phyloP scores from a whole-genome alignment of 2,329 filamentous ascomycete genomes.

The Coniosporium uncinatum region DNA sequence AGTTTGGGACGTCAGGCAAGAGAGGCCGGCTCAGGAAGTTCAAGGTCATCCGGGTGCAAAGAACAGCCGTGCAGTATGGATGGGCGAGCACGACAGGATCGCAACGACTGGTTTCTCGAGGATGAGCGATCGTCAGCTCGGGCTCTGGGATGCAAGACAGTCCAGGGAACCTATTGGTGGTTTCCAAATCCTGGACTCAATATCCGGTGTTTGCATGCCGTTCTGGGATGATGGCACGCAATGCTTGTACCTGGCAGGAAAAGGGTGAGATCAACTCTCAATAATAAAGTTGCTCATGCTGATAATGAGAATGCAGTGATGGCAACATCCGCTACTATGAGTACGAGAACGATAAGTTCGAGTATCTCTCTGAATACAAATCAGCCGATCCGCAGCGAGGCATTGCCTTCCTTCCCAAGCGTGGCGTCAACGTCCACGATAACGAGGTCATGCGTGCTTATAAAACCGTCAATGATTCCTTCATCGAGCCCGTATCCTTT shows the following conservation, averaged over 20 bases:
- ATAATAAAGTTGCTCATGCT: background rate
- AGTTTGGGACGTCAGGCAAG: conserved; percentile 95
- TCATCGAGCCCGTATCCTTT: conserved; percentile 97
- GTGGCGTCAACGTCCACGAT: conserved; percentile 92
- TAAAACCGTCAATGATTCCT: conserved; percentile 93
- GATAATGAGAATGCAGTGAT: conserved; percentile 53
- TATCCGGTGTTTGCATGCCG: conserved; percentile 97
- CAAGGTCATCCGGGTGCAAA: conserved; percentile 86
- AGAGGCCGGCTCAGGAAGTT: conserved; percentile 79
- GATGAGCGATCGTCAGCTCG: conserved; percentile 97
- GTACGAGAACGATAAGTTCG: conserved; percentile 98
- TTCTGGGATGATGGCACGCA: conserved; percentile 99
- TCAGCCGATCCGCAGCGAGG: conserved; percentile 94
- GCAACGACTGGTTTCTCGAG: conserved; percentile 96
- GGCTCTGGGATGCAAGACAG: conserved; percentile 88
- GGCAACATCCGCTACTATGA: conserved; percentile 99
- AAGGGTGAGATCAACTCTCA: conserved; percentile 61
- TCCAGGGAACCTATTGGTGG: conserved; percentile 79
- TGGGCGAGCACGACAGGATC: conserved; percentile 94
- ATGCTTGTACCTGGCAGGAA: conserved; percentile 93
- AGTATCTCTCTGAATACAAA: conserved; percentile 96
- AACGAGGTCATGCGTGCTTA: conserved; percentile 95
- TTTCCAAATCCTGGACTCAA: conserved; percentile 87
- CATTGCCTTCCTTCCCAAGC: conserved; percentile 89
- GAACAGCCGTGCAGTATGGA: conserved; percentile 95